A percentile compares a stretch with the other conserved stretches of the same genome.
These are phyloP conservation scores for Silene uniflora DNA, from an alignment of 148 eudicot genomes.

Conservation along the genomic window DNA sequence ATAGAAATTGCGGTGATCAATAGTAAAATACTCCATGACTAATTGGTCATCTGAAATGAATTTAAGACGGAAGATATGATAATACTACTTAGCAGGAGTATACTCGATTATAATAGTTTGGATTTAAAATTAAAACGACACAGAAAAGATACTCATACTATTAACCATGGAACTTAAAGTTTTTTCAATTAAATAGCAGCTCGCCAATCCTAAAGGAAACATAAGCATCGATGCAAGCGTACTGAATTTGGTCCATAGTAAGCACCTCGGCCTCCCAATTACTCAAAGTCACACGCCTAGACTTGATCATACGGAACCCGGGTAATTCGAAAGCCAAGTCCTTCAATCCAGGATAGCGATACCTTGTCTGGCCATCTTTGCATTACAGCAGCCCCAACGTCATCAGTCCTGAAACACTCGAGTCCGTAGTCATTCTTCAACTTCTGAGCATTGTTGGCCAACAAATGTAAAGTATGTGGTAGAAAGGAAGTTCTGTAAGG, in stretches of 20 bases:
- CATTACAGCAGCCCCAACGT: conserved; percentile 28
- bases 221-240: conserved; percentile 78
- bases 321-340: conserved; percentile 41
- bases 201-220: conserved; percentile 51
- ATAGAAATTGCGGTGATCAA: too few species aligned
- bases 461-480: conserved; percentile 42
- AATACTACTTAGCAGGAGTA: too few species aligned
- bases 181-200: background rate
- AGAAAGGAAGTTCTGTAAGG: conserved; percentile 33
- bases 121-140: too few species aligned
- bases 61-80: too few species aligned
- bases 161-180: too few species aligned
- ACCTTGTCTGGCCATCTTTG: conserved; percentile 28
- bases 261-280: conserved; percentile 57
- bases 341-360: conserved; percentile 48
- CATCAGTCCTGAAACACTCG: conserved; percentile 26
- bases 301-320: conserved; percentile 46
- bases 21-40: too few species aligned
- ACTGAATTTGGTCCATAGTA: conserved; percentile 42
- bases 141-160: too few species aligned
- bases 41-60: too few species aligned
- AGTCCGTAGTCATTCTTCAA: conserved; percentile 52
- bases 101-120: too few species aligned
- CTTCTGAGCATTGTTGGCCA: conserved; percentile 51
- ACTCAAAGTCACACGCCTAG: conserved; percentile 49